Evolutionary conservation across 2,329 filamentous ascomycete species (phyloP).

Genomic region (Cercospora canescens): DNA sequence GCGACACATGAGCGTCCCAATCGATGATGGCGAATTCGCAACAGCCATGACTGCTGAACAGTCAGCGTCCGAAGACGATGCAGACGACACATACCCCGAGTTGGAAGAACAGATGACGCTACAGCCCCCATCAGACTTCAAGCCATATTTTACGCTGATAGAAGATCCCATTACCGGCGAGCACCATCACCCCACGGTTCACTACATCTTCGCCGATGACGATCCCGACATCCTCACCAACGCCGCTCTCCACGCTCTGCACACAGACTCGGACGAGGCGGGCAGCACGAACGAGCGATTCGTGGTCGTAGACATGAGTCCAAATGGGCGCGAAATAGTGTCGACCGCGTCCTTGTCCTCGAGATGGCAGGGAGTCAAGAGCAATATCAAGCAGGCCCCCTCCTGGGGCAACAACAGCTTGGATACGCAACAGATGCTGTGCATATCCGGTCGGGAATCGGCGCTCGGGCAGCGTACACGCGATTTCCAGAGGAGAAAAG

Average conservation of each 20-base stretch:
- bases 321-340: slow-evolving; percentile 55
- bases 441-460: slow-evolving; percentile 55
- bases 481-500: slow-evolving; percentile 34
- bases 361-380: slow-evolving; percentile 68
- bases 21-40: slow-evolving; percentile 19
- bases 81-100: slow-evolving; percentile 24
- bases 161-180: slow-evolving; percentile 72
- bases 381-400: slow-evolving; percentile 59
- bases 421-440: slow-evolving; percentile 58
- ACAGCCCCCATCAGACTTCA: slow-evolving; percentile 55
- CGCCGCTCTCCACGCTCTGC: slow-evolving; percentile 58
- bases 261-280: slow-evolving; percentile 22
- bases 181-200: slow-evolving; percentile 80
- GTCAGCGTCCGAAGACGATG: slow-evolving; percentile 12
- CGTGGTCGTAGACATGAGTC: slow-evolving; percentile 56
- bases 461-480: slow-evolving; percentile 29
- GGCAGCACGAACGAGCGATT: slow-evolving; percentile 52
- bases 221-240: slow-evolving; percentile 75
- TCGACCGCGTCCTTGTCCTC: slow-evolving; percentile 71
- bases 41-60: not conserved
- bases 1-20: slow-evolving; percentile 4
- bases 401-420: slow-evolving; percentile 58
- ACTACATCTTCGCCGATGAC: slow-evolving; percentile 93
- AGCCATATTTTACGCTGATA: slow-evolving; percentile 82
- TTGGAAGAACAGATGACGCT: slow-evolving; percentile 19